Evolutionary conservation across 2,329 filamentous ascomycete genomes (phyloP).

Genomic region (Hymenoscyphus scutula): DNA sequence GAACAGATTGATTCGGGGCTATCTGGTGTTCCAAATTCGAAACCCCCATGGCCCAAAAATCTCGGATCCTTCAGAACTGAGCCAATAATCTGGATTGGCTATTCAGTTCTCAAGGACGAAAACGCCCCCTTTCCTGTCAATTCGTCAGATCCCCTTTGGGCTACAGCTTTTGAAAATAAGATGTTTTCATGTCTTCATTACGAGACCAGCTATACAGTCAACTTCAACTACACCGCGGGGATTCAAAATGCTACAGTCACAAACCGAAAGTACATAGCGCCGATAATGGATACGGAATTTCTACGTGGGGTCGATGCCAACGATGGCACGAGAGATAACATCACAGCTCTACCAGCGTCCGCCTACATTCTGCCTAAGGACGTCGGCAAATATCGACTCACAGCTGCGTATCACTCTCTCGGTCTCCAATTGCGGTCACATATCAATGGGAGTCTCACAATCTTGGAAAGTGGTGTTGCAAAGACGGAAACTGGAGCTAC

Average conservation of each 20-base stretch:
- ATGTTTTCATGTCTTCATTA: slow-evolving; percentile 8
- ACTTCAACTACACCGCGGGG: slow-evolving; percentile 4
- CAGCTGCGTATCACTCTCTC: slow-evolving; percentile 9
- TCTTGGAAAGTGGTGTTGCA: neutral
- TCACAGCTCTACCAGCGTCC: neutral
- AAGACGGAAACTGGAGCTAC: slow-evolving; percentile 5
- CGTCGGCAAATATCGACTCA: neutral
- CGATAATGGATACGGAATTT: slow-evolving; percentile 6
- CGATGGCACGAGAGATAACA: slow-evolving; percentile 12
- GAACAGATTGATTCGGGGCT: neutral
- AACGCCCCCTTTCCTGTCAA: neutral
- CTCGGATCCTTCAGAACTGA: slow-evolving; percentile 8
- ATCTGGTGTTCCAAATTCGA: neutral
- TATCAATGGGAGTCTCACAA: slow-evolving; percentile 6
- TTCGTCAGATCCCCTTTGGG: slow-evolving; percentile 3
- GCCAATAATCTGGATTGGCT: slow-evolving; percentile 9
- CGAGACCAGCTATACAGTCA: slow-evolving; percentile 5
- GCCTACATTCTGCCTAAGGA: slow-evolving; percentile 6
- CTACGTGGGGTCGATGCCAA: slow-evolving; percentile 2
- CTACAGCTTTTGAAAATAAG: neutral
- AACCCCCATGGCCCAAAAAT: neutral
- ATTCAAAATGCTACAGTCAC: slow-evolving; percentile 4
- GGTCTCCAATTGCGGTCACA: slow-evolving; percentile 1
- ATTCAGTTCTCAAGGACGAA: slow-evolving; percentile 2
- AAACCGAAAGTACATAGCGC: neutral